A percentile compares a stretch with the other conserved stretches of the same genome.
phyloP scores from a whole-genome alignment of 78 protist genomes.

The Acrasis kona region DNA sequence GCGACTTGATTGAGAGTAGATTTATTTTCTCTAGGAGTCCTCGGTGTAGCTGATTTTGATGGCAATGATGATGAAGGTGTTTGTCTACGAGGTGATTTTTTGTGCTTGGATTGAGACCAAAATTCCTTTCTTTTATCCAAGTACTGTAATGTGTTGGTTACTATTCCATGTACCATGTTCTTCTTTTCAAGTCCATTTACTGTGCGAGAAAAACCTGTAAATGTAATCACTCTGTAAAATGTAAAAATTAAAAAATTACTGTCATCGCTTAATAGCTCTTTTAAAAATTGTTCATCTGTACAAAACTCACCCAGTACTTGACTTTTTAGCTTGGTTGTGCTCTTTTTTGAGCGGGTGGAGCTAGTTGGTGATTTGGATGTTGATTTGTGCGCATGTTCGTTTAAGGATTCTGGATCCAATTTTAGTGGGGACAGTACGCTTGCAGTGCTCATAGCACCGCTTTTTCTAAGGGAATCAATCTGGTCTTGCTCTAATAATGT shows the following conservation, averaged over 20 bases:
- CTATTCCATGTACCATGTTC: neutral
- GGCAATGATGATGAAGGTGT: too few relatives aligned
- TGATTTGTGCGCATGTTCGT: neutral
- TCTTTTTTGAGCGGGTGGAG: neutral
- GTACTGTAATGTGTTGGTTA: neutral
- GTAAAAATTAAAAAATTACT: neutral
- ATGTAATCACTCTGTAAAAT: neutral
- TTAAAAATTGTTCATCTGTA: neutral
- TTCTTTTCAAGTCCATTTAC: neutral
- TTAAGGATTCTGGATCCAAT: neutral
- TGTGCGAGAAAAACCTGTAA: neutral
- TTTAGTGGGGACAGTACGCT: neutral
- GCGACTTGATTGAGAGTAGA: too few relatives aligned
- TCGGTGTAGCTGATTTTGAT: too few relatives aligned
- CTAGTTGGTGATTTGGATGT: neutral
- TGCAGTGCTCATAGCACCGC: neutral
- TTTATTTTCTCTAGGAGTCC: too few relatives aligned
- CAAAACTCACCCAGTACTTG: neutral
- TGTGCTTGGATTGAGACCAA: constrained; percentile 4
- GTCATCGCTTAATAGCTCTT: neutral
- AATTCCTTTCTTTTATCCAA: neutral
- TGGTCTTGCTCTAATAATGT: neutral
- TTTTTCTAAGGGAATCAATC: neutral
- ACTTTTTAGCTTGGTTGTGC: neutral
- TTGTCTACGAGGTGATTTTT: too few relatives aligned